A percentile compares a stretch with the other conserved stretches of the same genome.
Evolutionary conservation across 2,329 filamentous ascomycete genomes (phyloP).

Genomic region (Tolypocladium pustulatum): DNA sequence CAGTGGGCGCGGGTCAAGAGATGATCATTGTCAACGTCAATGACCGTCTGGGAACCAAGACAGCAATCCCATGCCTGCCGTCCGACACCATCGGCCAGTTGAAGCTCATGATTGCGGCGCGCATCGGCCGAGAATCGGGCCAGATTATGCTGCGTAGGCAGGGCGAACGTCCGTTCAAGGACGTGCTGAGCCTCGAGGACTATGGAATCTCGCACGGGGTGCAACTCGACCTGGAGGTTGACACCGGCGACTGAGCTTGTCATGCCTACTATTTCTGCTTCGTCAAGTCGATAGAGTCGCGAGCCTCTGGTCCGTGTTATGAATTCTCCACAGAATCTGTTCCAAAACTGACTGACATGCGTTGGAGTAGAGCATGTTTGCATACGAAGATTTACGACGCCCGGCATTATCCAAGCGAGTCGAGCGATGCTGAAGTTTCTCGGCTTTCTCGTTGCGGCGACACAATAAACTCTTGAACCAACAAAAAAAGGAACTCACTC

Average conservation of each 20-base stretch:
- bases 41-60: constrained; percentile 92
- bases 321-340: background rate
- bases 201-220: constrained; percentile 93
- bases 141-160: constrained; percentile 90
- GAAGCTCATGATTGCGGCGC: constrained; percentile 83
- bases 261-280: background rate
- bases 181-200: constrained; percentile 76
- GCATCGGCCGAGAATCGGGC: constrained; percentile 79
- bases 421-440: background rate
- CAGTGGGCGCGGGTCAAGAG: constrained; percentile 44
- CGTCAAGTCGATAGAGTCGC: background rate
- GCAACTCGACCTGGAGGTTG: constrained; percentile 51
- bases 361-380: background rate
- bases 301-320: background rate
- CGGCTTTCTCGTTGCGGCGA: background rate
- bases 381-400: background rate
- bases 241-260: constrained; percentile 42
- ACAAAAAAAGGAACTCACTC: background rate
- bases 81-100: constrained; percentile 77
- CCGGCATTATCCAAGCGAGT: background rate
- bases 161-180: constrained; percentile 88
- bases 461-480: background rate
- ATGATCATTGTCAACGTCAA: constrained; percentile 95
- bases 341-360: no score
- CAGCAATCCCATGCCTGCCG: constrained; percentile 79